These are phyloP conservation scores for Acacia acuminata DNA, from an alignment of 306 rosid species.

Conservation along the genomic window DNA sequence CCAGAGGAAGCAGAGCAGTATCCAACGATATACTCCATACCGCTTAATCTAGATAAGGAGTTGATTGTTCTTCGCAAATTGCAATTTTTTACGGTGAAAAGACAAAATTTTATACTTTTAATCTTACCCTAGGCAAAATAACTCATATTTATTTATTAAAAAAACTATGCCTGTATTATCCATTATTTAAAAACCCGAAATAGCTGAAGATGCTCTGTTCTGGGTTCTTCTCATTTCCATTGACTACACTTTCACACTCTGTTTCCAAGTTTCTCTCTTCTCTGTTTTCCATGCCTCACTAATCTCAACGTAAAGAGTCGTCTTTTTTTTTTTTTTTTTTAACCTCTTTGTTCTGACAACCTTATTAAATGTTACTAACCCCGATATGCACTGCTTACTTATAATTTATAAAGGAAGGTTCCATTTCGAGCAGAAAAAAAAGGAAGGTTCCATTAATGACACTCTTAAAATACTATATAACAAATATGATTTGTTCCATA, in stretches of 20 bases:
- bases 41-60: not conserved
- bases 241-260: slow-evolving; percentile 31
- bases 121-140: not conserved
- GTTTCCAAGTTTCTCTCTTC: slow-evolving; percentile 22
- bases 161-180: not conserved
- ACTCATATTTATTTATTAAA: not conserved
- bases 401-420: slow-evolving; percentile 19
- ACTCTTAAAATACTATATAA: not conserved
- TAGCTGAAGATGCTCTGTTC: slow-evolving; percentile 28
- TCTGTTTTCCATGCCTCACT: slow-evolving; percentile 11
- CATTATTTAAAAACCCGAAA: not conserved
- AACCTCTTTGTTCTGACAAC: slow-evolving; percentile 43
- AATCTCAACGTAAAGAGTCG: slow-evolving; percentile 48
- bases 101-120: not conserved
- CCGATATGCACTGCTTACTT: slow-evolving; percentile 42
- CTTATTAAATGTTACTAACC: slow-evolving; percentile 30
- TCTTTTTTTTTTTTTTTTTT: slow-evolving; percentile 32
- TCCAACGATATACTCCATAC: not conserved
- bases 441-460: slow-evolving; percentile 24
- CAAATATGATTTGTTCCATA: not conserved
- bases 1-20: not conserved
- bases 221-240: slow-evolving; percentile 35
- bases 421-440: not conserved
- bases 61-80: not conserved
- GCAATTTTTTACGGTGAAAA: not conserved